Evolutionary conservation across 2,329 filamentous ascomycete genomes (phyloP).

Genomic region (Fusarium napiforme): DNA sequence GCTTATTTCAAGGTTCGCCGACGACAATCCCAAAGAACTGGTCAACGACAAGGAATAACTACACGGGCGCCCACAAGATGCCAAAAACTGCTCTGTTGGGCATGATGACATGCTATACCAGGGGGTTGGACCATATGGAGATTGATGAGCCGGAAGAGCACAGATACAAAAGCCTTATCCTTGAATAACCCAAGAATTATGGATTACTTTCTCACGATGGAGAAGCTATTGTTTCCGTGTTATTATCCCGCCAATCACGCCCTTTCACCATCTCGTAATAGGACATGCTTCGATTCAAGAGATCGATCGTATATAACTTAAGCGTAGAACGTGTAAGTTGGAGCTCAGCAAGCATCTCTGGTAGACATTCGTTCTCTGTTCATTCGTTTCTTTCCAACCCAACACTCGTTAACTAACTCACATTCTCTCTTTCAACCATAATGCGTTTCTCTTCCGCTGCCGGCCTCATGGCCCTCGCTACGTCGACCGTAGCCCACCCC

Average conservation of each 20-base stretch:
- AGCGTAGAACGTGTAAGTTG: not conserved
- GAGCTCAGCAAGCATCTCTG: constrained; percentile 1
- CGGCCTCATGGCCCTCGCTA: constrained; percentile 37
- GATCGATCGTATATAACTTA: constrained; percentile 2
- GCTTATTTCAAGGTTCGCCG: not conserved
- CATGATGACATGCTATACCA: not conserved
- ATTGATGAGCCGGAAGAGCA: not conserved
- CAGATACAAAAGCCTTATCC: not conserved
- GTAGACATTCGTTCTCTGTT: constrained; percentile 22
- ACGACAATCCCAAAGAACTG: not conserved
- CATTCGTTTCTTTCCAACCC: not conserved
- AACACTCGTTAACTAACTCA: constrained; percentile 8
- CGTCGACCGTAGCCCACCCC: constrained; percentile 34
- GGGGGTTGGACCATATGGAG: not conserved
- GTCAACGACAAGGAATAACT: not conserved
- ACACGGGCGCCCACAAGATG: not conserved
- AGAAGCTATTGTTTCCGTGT: not conserved
- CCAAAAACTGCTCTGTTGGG: not conserved
- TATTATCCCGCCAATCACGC: constrained; percentile 24
- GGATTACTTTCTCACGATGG: not conserved
- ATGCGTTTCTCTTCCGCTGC: constrained; percentile 43
- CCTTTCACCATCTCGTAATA: not conserved
- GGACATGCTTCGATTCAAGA: not conserved
- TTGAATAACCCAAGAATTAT: not conserved
- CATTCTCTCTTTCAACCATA: not conserved